These are phyloP conservation scores for Phyllosticta citriasiana DNA, from an alignment of 2,329 filamentous ascomycete species.

Conservation along the genomic window DNA sequence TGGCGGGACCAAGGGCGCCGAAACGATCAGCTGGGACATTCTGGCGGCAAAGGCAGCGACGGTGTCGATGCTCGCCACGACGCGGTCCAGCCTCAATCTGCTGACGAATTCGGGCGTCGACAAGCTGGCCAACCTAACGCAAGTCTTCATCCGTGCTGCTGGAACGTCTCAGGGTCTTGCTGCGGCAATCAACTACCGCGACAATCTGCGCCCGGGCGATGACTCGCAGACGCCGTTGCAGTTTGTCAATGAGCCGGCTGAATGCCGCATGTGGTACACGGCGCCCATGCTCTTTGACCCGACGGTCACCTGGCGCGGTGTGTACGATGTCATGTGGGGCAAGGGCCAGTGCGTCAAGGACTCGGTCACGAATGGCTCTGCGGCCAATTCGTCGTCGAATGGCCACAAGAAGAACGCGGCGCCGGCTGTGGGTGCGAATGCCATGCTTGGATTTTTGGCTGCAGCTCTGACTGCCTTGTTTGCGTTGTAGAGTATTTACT, in stretches of 20 bases:
- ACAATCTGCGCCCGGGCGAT: slow-evolving; percentile 21
- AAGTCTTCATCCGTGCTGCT: background rate
- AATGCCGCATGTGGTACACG: slow-evolving; percentile 53
- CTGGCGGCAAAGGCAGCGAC: background rate
- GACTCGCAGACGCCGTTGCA: slow-evolving; percentile 38
- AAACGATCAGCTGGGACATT: slow-evolving; percentile 17
- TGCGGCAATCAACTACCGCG: slow-evolving; percentile 23
- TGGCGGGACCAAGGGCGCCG: slow-evolving; percentile 36
- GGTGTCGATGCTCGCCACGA: background rate
- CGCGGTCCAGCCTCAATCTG: slow-evolving; percentile 14
- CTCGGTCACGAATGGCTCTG: slow-evolving; percentile 5
- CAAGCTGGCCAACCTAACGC: background rate
- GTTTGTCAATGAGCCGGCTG: slow-evolving; percentile 51
- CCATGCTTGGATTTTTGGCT: background rate
- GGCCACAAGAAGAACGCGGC: background rate
- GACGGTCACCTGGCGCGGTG: slow-evolving; percentile 42
- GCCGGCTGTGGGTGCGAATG: background rate
- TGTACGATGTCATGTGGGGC: slow-evolving; percentile 20
- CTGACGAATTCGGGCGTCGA: slow-evolving; percentile 18
- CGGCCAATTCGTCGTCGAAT: background rate
- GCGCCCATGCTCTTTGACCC: slow-evolving; percentile 42
- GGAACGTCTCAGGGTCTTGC: background rate
- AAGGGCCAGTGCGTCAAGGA: slow-evolving; percentile 17
- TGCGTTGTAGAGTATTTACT: background rate
- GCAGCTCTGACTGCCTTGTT: background rate